Evolutionary conservation across 2,329 filamentous ascomycete genomes (phyloP).

Genomic region (Colletotrichum orchidophilum): DNA sequence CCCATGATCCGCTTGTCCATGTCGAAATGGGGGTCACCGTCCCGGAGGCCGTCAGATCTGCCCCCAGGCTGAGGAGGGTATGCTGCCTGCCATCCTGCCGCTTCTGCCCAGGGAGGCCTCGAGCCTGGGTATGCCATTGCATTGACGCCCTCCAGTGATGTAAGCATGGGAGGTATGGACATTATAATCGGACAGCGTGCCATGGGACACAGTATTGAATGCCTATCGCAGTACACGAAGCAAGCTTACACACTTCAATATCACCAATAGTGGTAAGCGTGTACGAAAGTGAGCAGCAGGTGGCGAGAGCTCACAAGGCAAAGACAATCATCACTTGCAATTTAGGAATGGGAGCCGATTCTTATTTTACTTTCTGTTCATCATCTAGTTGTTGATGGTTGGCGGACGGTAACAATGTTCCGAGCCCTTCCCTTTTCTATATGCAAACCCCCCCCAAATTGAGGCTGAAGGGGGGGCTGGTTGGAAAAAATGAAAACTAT

Average conservation of each 20-base stretch:
- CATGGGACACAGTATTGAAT: too few species aligned
- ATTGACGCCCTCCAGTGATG: not conserved
- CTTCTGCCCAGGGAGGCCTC: not conserved
- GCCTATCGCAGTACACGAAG: not conserved
- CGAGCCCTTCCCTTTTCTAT: constrained; percentile 23
- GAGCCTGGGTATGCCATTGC: not conserved
- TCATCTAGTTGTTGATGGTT: constrained; percentile 26
- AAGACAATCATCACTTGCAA: not conserved
- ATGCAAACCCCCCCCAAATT: constrained; percentile 7
- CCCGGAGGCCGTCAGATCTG: not conserved
- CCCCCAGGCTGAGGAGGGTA: not conserved
- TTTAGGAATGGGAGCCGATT: not conserved
- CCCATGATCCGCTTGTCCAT: not conserved
- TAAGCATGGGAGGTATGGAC: not conserved
- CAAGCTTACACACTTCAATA: too few species aligned
- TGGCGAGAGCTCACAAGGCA: too few species aligned
- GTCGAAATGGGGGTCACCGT: not conserved
- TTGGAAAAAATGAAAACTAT: constrained; percentile 17
- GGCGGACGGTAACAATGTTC: not conserved
- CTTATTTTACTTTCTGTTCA: constrained; percentile 24
- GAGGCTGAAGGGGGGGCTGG: not conserved
- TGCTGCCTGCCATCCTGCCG: not conserved
- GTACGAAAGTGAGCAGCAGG: too few species aligned
- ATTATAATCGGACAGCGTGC: too few species aligned
- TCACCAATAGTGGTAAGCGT: too few species aligned